Percentiles rank a stretch among this genome's conserved stretches.
Evolutionary conservation across 257 asterid species (phyloP).

Genomic region (Ilex aquifolium): DNA sequence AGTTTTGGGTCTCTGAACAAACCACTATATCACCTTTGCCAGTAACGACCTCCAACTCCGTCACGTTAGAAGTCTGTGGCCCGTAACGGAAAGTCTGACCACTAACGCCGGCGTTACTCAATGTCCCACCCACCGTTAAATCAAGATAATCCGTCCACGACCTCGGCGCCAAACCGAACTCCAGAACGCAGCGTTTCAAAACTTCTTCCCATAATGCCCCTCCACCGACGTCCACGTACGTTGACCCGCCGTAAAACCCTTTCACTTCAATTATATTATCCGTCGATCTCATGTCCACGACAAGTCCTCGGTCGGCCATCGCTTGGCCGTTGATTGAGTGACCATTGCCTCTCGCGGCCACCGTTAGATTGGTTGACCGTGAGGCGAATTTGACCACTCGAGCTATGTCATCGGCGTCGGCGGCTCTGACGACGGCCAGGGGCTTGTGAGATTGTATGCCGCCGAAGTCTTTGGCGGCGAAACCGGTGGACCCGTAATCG

Average conservation of each 20-base stretch:
- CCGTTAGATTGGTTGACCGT: slow-evolving; percentile 52
- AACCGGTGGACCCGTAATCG: slow-evolving; percentile 26
- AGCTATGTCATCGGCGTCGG: slow-evolving; percentile 51
- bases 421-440: slow-evolving; percentile 53
- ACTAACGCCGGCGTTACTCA: slow-evolving; percentile 92
- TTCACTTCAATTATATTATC: slow-evolving; percentile 30
- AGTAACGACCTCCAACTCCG: slow-evolving; percentile 88
- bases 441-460: slow-evolving; percentile 52
- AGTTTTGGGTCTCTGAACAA: slow-evolving; percentile 46
- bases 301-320: slow-evolving; percentile 73
- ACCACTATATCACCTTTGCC: slow-evolving; percentile 76
- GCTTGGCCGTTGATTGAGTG: slow-evolving; percentile 96
- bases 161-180: slow-evolving; percentile 59
- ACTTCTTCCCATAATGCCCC: slow-evolving; percentile 95
- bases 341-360: slow-evolving; percentile 96
- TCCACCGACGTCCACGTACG: slow-evolving; percentile 70
- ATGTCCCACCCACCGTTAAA: slow-evolving; percentile 87
- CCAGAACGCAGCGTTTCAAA: slow-evolving; percentile 47
- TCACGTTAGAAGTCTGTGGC: slow-evolving; percentile 78
- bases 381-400: slow-evolving; percentile 43
- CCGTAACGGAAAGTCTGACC: slow-evolving; percentile 78
- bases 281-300: slow-evolving; percentile 60
- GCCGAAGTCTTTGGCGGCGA: slow-evolving; percentile 68
- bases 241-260: slow-evolving; percentile 2
- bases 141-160: slow-evolving; percentile 94